Evolutionary conservation across 306 rosid genomes (phyloP).

Genomic region (Gynostemma pentaphyllum): DNA sequence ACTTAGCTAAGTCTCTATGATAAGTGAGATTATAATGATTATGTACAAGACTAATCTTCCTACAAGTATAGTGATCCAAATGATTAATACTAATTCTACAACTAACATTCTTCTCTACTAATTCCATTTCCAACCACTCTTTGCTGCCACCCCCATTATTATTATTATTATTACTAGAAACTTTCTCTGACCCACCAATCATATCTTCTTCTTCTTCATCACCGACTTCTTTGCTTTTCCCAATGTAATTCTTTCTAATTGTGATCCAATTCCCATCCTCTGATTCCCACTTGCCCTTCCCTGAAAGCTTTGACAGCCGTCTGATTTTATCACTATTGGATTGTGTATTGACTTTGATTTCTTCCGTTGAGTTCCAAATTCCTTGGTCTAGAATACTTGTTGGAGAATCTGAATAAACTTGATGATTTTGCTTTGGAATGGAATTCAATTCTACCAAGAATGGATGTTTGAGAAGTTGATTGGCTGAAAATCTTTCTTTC

Average conservation of each 20-base stretch:
- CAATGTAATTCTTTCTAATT: constrained; percentile 18
- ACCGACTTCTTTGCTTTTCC: background rate
- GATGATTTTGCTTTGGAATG: constrained; percentile 13
- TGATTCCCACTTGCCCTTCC: constrained; percentile 32
- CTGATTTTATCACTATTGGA: constrained; percentile 9
- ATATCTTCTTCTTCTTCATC: background rate
- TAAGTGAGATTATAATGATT: background rate
- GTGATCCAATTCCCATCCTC: constrained; percentile 49
- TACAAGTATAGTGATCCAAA: constrained; percentile 2
- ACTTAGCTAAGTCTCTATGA: background rate
- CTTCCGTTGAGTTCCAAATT: constrained; percentile 50
- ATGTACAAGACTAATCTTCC: background rate
- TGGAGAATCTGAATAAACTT: constrained; percentile 49
- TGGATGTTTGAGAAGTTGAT: constrained; percentile 67
- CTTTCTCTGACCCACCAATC: constrained; percentile 27
- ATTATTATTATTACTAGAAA: constrained; percentile 14
- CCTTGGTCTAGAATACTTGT: constrained; percentile 73
- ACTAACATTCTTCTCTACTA: background rate
- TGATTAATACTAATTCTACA: constrained; percentile 1
- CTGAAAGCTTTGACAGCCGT: constrained; percentile 33
- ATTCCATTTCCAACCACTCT: constrained; percentile 7
- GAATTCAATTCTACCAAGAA: constrained; percentile 35
- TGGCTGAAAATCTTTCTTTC: constrained; percentile 54
- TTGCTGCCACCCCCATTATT: background rate
- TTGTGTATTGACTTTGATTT: background rate